Evolutionary conservation across 345 rosid species (phyloP).

Genomic region (Lumnitzera littorea): DNA sequence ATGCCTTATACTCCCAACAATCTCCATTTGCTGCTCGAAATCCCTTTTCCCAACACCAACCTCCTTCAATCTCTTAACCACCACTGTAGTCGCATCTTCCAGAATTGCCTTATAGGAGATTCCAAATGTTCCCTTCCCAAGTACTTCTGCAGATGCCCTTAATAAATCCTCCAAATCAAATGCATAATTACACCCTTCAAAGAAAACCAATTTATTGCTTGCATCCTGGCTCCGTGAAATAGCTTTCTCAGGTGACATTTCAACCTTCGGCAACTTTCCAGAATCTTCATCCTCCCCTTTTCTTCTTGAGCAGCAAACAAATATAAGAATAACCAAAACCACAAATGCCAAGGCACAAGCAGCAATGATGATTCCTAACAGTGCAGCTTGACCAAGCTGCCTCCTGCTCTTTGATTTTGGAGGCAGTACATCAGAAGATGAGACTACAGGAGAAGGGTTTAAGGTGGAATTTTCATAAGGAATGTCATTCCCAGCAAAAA

Average conservation of each 20-base stretch:
- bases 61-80: slow-evolving; percentile 82
- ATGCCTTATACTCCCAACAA: slow-evolving; percentile 68
- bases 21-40: slow-evolving; percentile 93
- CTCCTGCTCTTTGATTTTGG: slow-evolving; percentile 21
- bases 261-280: slow-evolving; percentile 54
- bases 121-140: slow-evolving; percentile 95
- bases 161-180: slow-evolving; percentile 94
- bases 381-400: slow-evolving; percentile 41
- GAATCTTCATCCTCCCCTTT: slow-evolving; percentile 30
- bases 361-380: slow-evolving; percentile 40
- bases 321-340: slow-evolving; percentile 36
- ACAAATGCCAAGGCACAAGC: slow-evolving; percentile 36
- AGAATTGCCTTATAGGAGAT: slow-evolving; percentile 76
- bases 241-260: slow-evolving; percentile 79
- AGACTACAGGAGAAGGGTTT: slow-evolving; percentile 16
- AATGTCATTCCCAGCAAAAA: slow-evolving; percentile 61
- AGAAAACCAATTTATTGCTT: slow-evolving; percentile 75
- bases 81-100: slow-evolving; percentile 73
- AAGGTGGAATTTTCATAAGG: slow-evolving; percentile 20
- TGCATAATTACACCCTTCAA: slow-evolving; percentile 82
- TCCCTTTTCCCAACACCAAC: slow-evolving; percentile 72
- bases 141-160: slow-evolving; percentile 97
- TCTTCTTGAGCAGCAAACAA: slow-evolving; percentile 50
- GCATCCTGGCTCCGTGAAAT: slow-evolving; percentile 73
- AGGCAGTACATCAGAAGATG: slow-evolving; percentile 20